Evolutionary conservation across 2,329 filamentous ascomycete genomes (phyloP), one percentile per base, ranked within the genome.

Genomic region (Didymosphaeria variabile): DNA sequence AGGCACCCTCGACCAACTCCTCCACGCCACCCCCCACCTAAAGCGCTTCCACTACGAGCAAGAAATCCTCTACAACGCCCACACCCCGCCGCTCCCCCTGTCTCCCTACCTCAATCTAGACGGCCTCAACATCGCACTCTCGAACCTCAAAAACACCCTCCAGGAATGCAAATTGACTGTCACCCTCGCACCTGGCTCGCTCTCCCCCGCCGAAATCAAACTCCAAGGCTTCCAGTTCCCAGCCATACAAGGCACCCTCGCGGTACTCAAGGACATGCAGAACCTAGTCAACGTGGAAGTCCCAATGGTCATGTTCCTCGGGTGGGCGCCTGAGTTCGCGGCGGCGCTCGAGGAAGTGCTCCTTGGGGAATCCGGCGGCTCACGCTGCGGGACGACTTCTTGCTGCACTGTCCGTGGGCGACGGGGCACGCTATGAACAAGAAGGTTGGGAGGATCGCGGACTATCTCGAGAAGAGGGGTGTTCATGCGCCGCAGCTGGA

Each of bases 291-390:
- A 59, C 32, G 59, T 67, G 17, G 66, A 72, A 42, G 55, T 68
- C 1, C 70, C 70, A 5, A 66, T 69, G 58, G 57, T 67, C 12
- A 67, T 71, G 65, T 61, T 72, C 23, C 64, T 72, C 7, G 68
- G 70, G 8, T 72, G 70, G 70, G 52, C 58, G 7, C 61, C 66
- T 4, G 60, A 67, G 8, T 67, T 68, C n/a, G 65, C 65, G 1
- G 61, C 65, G 1, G 58, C 57, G 32, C 49, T 72, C 13, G 62
- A 67, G 6, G 68, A 71, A 55, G 65, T 71, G 1, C 57, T 72
- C 68, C 70, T 1, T 45, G 50, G 17, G 47, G 51, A 6, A 50
- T 71, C 21, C 50, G 55, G 5, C 32, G 65, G 3, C 59, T 71
- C 3, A 65, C 57, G 0, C 61, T 72, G 0, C 61, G 68, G 2